Evolutionary conservation across 805 yeast species (phyloP).

Genomic region (Pichia occidentalis): DNA sequence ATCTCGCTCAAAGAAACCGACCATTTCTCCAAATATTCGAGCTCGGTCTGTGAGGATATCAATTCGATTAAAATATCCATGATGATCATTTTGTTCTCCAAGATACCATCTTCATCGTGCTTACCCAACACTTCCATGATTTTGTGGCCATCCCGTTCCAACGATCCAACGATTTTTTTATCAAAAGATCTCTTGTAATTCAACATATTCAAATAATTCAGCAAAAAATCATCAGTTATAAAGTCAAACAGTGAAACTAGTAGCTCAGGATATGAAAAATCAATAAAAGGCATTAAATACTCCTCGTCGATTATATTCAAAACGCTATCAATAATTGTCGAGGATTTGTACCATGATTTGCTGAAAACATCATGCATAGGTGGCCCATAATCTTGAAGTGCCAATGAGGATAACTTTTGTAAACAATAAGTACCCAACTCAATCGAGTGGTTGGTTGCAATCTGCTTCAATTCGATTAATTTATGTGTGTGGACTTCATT

Average conservation of each 20-base stretch:
- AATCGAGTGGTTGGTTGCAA: constrained; percentile 20
- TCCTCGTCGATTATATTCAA: constrained; percentile 23
- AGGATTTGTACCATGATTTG: constrained; percentile 27
- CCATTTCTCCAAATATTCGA: constrained; percentile 38
- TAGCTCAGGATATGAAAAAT: constrained; percentile 26
- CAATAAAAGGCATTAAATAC: constrained; percentile 26
- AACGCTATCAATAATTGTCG: constrained; percentile 22
- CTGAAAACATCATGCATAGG: constrained; percentile 22
- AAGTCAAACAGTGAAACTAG: constrained; percentile 27
- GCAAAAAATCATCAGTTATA: constrained; percentile 35
- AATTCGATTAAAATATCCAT: constrained; percentile 59
- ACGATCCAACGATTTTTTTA: constrained; percentile 36
- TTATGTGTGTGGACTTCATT: constrained; percentile 22
- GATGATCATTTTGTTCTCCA: constrained; percentile 35
- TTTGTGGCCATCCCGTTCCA: constrained; percentile 54
- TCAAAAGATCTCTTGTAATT: constrained; percentile 22
- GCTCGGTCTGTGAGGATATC: constrained; percentile 38
- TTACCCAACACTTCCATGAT: constrained; percentile 49
- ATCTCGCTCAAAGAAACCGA: constrained; percentile 50
- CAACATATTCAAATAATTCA: constrained; percentile 27
- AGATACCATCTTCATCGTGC: constrained; percentile 26
- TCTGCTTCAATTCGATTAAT: constrained; percentile 14
- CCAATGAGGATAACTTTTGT: constrained; percentile 22
- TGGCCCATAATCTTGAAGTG: constrained; percentile 22
- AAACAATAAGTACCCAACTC: constrained; percentile 25